These are phyloP conservation scores for Trifolium repens DNA, from an alignment of 306 rosid species.

Conservation along the genomic window DNA sequence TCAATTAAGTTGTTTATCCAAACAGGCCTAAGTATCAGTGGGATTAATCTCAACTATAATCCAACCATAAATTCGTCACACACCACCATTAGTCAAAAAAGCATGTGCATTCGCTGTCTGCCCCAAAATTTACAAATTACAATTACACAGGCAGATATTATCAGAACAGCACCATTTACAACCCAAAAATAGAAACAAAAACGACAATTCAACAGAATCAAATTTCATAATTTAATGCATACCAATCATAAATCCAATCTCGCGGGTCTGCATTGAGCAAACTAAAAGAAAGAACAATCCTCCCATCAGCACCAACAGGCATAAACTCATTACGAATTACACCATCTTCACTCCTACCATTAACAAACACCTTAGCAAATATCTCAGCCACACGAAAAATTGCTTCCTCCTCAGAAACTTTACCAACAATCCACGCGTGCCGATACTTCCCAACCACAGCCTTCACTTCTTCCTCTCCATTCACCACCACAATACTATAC, in stretches of 20 bases:
- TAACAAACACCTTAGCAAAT: slow-evolving; percentile 78
- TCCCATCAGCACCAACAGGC: slow-evolving; percentile 98
- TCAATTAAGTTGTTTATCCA: neutral
- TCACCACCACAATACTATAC: slow-evolving; percentile 75
- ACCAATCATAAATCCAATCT: slow-evolving; percentile 90
- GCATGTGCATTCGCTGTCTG: neutral
- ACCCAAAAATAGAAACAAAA: slow-evolving; percentile 29
- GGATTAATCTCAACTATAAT: slow-evolving; percentile 10
- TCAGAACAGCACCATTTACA: neutral
- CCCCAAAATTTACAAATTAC: slow-evolving; percentile 11
- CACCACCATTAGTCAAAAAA: neutral
- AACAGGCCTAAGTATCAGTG: neutral
- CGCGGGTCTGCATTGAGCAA: slow-evolving; percentile 86
- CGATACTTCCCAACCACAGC: slow-evolving; percentile 81
- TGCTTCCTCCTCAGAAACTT: slow-evolving; percentile 59
- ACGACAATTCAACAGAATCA: neutral
- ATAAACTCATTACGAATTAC: slow-evolving; percentile 82
- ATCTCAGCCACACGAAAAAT: slow-evolving; percentile 69
- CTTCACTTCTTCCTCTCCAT: slow-evolving; percentile 58
- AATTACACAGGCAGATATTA: neutral
- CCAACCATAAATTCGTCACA: slow-evolving; percentile 1
- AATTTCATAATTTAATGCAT: slow-evolving; percentile 35
- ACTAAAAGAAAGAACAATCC: slow-evolving; percentile 84
- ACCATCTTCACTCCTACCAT: slow-evolving; percentile 85
- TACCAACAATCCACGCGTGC: slow-evolving; percentile 79